Conservation (phyloP, 2,329 filamentous ascomycete species). For the Fusarium buharicum region DNA sequence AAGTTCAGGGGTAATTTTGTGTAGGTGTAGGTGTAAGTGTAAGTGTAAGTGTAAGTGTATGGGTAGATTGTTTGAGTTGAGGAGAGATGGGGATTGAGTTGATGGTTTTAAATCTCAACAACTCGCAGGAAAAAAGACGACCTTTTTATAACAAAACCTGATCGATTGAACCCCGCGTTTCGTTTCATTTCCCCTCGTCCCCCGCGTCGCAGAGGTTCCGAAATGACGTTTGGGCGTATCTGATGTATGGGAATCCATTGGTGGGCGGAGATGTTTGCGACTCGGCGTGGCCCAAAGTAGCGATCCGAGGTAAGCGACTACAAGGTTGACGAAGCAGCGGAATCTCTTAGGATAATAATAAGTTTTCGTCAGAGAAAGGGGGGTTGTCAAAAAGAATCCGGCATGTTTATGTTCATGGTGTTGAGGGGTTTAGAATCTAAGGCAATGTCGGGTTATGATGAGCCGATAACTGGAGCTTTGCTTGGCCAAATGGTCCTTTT, state of each 20-base stretch:
- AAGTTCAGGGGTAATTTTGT: background rate
- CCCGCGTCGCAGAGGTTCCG: constrained; percentile 30
- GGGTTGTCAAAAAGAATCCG: constrained; percentile 35
- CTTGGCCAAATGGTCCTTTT: constrained; percentile 15
- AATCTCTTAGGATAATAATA: constrained; percentile 25
- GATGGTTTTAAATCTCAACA: constrained; percentile 17
- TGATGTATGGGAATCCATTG: constrained; percentile 32
- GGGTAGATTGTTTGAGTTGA: constrained; percentile 28
- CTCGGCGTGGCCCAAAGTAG: constrained; percentile 38
- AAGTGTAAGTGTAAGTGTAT: background rate
- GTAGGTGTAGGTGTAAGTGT: background rate
- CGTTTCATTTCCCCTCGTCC: constrained; percentile 19
- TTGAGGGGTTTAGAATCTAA: constrained; percentile 26
- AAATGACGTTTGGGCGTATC: constrained; percentile 39
- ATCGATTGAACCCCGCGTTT: constrained; percentile 27
- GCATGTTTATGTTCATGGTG: constrained; percentile 35
- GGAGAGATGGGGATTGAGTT: constrained; percentile 12
- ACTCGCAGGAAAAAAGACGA: constrained; percentile 16
- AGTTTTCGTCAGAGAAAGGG: constrained; percentile 37
- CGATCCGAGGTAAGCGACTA: constrained; percentile 36
- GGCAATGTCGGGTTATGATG: constrained; percentile 29
- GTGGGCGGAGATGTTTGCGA: constrained; percentile 28
- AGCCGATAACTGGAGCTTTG: constrained; percentile 13
- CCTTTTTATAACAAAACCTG: constrained; percentile 27
- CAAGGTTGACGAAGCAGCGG: constrained; percentile 9